phyloP scores from a whole-genome alignment of 176 grass and related monocot species.

The Rhynchospora breviuscula region DNA sequence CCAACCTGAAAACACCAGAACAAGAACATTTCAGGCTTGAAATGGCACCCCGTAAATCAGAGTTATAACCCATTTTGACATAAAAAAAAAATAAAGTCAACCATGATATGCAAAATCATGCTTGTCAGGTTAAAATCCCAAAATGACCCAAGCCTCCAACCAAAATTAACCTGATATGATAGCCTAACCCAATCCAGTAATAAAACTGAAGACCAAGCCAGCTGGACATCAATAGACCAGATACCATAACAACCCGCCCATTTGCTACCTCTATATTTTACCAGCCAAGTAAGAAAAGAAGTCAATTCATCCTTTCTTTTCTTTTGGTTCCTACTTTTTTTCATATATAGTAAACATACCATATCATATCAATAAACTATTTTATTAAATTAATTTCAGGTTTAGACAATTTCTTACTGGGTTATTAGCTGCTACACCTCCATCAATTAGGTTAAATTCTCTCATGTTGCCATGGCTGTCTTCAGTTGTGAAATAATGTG shows the following conservation, averaged over 20 bases:
- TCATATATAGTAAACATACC: neutral
- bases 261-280: neutral
- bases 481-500: constrained; percentile 65
- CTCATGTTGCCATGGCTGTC: constrained; percentile 43
- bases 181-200: neutral
- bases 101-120: neutral
- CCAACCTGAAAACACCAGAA: neutral
- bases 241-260: neutral
- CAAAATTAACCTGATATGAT: neutral
- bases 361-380: neutral
- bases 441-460: constrained; percentile 88
- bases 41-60: neutral
- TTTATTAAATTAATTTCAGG: neutral
- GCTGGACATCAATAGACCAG: neutral
- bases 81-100: neutral
- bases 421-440: constrained; percentile 84
- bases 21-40: no score
- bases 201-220: neutral
- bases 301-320: neutral
- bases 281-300: neutral
- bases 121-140: neutral
- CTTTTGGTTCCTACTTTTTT: neutral
- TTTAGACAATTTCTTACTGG: constrained; percentile 29
- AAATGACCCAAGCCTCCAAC: neutral
- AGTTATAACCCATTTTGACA: neutral